Conservation (phyloP, 768 basidiomycete genomes). For the Tylopilus intermedius region DNA sequence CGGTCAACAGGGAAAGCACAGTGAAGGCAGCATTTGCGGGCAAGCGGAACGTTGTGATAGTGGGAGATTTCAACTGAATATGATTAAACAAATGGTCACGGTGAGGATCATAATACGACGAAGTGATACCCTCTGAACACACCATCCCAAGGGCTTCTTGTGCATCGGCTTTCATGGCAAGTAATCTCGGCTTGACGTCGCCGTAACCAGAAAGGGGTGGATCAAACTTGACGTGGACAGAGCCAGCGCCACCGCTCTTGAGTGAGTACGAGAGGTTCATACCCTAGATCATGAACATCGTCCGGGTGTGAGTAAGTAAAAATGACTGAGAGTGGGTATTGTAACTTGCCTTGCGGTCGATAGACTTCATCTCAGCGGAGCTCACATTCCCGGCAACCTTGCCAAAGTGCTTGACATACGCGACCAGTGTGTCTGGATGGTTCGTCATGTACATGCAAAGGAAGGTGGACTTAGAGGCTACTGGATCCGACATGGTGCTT, state of each 20-base stretch:
- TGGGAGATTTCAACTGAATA: conserved; percentile 57
- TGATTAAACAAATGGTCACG: not conserved
- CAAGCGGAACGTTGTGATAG: conserved; percentile 52
- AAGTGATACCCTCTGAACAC: conserved; percentile 16
- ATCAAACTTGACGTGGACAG: conserved; percentile 55
- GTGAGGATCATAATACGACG: not conserved
- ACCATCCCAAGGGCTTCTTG: conserved; percentile 82
- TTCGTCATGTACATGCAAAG: conserved; percentile 81
- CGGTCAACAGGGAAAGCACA: conserved; percentile 13
- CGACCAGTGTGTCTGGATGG: conserved; percentile 80
- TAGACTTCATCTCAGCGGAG: conserved; percentile 66
- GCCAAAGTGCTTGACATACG: conserved; percentile 75
- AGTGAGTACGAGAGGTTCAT: conserved; percentile 67
- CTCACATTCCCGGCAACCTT: conserved; percentile 51
- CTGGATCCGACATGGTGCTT: conserved; percentile 57
- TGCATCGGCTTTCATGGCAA: conserved; percentile 76
- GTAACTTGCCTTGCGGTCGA: conserved; percentile 55
- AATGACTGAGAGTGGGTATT: not conserved
- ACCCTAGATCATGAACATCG: conserved; percentile 36
- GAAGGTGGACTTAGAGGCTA: conserved; percentile 70
- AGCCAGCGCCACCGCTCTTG: conserved; percentile 41
- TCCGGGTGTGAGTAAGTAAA: not conserved
- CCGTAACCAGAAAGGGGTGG: conserved; percentile 73
- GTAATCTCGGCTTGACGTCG: conserved; percentile 74
- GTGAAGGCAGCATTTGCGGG: conserved; percentile 33